Evolutionary conservation across 495 filamentous ascomycete genomes (phyloP).

Genomic region (Trichoderma orchidacearum): DNA sequence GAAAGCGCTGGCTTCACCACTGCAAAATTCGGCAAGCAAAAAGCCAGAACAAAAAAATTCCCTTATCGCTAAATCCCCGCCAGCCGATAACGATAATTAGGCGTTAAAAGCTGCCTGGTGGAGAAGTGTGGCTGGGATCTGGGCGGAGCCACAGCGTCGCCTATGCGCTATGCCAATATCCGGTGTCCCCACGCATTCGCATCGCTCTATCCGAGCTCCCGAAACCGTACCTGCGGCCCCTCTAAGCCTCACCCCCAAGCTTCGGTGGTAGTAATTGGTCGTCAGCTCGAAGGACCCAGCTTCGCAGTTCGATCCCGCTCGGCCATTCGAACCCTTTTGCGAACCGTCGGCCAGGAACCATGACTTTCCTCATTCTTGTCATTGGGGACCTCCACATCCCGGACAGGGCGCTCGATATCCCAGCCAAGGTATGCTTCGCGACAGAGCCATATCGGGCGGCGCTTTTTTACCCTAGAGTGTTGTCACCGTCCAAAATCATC

Average conservation of each 20-base stretch:
- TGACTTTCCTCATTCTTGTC: conserved; percentile 48
- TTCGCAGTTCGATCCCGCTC: neutral
- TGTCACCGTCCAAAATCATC: neutral
- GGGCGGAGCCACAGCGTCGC: neutral
- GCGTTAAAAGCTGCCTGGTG: neutral
- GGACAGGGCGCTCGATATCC: conserved; percentile 74
- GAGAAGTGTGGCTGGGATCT: neutral
- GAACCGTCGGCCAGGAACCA: conserved; percentile 5
- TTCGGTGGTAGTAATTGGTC: neutral
- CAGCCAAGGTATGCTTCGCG: conserved; percentile 50
- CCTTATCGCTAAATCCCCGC: neutral
- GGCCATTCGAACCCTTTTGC: neutral
- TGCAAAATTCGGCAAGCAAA: neutral
- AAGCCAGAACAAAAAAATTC: neutral
- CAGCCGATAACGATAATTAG: neutral
- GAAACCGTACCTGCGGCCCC: neutral
- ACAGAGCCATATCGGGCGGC: neutral
- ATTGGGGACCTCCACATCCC: conserved; percentile 93
- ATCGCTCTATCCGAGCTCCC: neutral
- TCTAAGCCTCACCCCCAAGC: neutral
- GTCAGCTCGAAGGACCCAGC: neutral
- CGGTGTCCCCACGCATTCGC: neutral
- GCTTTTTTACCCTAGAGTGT: neutral
- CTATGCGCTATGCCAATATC: neutral
- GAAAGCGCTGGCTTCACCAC: neutral